Percentiles rank a stretch among this genome's conserved stretches.
Evolutionary conservation across 495 filamentous ascomycete genomes (phyloP).

Genomic region (Pseudotulostoma volvatum): DNA sequence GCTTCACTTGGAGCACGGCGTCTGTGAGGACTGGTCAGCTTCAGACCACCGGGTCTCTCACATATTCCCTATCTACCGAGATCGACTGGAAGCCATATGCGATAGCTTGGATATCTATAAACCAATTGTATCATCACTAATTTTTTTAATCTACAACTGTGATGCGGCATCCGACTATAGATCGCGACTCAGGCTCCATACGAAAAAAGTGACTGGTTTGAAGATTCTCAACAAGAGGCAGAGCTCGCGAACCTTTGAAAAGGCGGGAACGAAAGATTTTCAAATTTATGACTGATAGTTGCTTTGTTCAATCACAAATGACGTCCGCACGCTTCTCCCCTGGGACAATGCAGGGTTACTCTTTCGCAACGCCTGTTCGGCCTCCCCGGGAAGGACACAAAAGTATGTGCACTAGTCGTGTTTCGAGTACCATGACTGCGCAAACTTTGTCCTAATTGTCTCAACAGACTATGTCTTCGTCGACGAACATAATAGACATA

Average conservation of each 20-base stretch:
- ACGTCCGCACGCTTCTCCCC: too few species aligned
- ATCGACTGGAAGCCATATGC: too few species aligned
- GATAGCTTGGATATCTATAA: too few species aligned
- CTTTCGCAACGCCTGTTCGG: constrained; percentile 30
- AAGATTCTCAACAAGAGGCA: too few species aligned
- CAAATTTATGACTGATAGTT: neutral
- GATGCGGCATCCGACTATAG: too few species aligned
- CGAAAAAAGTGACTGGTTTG: too few species aligned
- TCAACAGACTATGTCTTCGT: constrained; percentile 91
- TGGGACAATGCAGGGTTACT: constrained; percentile 31
- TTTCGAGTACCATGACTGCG: neutral
- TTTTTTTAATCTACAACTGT: too few species aligned
- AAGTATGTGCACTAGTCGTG: constrained; percentile 15
- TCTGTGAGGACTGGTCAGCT: too few species aligned
- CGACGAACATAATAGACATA: constrained; percentile 97
- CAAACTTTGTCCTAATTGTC: constrained; percentile 3
- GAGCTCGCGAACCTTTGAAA: neutral
- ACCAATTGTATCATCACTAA: too few species aligned
- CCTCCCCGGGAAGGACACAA: constrained; percentile 31
- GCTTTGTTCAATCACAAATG: neutral
- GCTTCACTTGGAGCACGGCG: too few species aligned
- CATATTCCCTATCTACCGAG: too few species aligned
- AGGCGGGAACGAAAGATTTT: neutral
- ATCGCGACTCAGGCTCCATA: neutral
- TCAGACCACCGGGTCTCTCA: too few species aligned